A percentile compares a stretch with the other conserved stretches of the same genome.
Conservation (phyloP, 305 asterid genomes). For the Petunia hybrid region DNA sequence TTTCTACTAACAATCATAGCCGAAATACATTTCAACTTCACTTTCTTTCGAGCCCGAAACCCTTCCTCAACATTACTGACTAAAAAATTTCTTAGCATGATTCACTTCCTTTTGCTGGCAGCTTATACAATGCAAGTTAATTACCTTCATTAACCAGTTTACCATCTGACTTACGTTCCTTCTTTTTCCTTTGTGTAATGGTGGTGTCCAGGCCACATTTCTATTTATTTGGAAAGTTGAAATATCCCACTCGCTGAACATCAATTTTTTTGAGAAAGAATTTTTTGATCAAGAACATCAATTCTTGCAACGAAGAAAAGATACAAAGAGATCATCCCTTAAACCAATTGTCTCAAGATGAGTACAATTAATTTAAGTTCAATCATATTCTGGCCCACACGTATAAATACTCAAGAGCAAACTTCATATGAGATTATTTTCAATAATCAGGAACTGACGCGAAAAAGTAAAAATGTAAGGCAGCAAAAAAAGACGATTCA, state of each 20-base stretch:
- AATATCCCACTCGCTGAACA: background rate
- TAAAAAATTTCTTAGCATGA: background rate
- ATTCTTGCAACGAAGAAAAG: background rate
- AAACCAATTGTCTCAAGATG: constrained; percentile 19
- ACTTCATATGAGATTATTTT: background rate
- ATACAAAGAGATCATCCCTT: constrained; percentile 9
- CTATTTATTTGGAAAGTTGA: background rate
- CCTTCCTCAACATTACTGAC: background rate
- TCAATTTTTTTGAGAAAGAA: background rate
- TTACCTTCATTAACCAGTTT: background rate
- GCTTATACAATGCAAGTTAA: background rate
- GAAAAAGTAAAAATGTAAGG: background rate
- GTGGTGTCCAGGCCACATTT: background rate
- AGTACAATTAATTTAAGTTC: constrained; percentile 9
- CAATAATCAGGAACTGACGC: background rate
- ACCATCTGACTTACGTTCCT: background rate
- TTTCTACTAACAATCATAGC: background rate
- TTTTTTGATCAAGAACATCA: constrained; percentile 16
- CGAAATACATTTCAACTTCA: constrained; percentile 4
- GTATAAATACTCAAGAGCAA: background rate
- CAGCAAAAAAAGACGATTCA: constrained; percentile 36
- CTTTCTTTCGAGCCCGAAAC: constrained; percentile 2
- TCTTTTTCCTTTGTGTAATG: background rate
- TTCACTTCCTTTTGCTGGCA: background rate
- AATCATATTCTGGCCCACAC: background rate